These are phyloP conservation scores for Moniliophthora roreri DNA, from an alignment of 1,284 basidiomycete species.

Conservation along the genomic window DNA sequence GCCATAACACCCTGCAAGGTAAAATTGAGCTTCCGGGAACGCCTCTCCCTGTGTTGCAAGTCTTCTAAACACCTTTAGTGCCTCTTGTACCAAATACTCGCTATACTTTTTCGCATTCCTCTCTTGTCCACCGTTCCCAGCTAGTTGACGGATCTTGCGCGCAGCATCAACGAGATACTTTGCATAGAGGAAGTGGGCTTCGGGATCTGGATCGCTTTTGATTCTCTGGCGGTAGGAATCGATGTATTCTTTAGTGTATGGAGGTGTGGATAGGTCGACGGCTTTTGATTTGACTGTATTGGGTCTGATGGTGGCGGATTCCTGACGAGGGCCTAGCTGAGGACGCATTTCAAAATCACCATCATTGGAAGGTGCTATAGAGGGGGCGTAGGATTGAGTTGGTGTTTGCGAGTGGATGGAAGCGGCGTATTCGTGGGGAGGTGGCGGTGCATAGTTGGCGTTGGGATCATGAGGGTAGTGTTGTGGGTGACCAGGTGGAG, in stretches of 20 bases:
- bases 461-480: too few relatives aligned
- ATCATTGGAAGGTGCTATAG: conserved; percentile 2
- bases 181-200: conserved; percentile 97
- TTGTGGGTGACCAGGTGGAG: not conserved
- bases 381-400: not conserved
- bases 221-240: conserved; percentile 96
- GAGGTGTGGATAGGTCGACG: conserved; percentile 83
- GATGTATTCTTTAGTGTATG: conserved; percentile 95
- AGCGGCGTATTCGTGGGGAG: too few relatives aligned
- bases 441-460: too few relatives aligned
- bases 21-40: conserved; percentile 98
- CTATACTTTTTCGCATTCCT: conserved; percentile 86
- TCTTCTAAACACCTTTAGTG: conserved; percentile 89
- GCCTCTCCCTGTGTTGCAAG: conserved; percentile 88
- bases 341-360: conserved; percentile 46
- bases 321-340: conserved; percentile 57
- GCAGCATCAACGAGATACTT: conserved; percentile 99
- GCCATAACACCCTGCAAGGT: conserved; percentile 96
- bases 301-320: conserved; percentile 46
- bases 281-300: conserved; percentile 77
- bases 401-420: too few relatives aligned
- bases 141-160: conserved; percentile 77
- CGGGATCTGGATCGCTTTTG: conserved; percentile 97
- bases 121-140: conserved; percentile 80
- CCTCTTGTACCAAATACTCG: conserved; percentile 86